phyloP scores from a whole-genome alignment of 148 eudicot genomes.

The Simmondsia chinensis region DNA sequence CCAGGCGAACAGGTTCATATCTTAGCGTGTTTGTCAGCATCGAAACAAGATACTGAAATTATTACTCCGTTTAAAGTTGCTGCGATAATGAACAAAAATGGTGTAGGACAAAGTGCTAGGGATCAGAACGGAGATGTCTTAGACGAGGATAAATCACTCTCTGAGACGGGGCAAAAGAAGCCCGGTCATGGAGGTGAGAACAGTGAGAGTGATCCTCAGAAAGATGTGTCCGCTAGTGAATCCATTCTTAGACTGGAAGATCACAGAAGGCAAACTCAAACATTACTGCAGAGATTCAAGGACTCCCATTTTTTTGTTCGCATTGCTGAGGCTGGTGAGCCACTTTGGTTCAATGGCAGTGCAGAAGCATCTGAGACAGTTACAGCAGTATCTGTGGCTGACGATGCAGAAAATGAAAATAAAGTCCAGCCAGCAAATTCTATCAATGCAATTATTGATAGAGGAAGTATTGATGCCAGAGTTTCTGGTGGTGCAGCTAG shows the following conservation, averaged over 20 bases:
- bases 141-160: constrained; percentile 17
- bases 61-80: constrained; percentile 97
- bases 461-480: constrained; percentile 56
- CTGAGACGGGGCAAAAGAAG: constrained; percentile 19
- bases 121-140: constrained; percentile 40
- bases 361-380: constrained; percentile 22
- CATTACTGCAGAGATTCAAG: constrained; percentile 54
- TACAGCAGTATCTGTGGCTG: constrained; percentile 7
- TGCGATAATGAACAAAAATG: constrained; percentile 70
- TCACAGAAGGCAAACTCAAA: constrained; percentile 65
- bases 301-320: constrained; percentile 93
- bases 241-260: constrained; percentile 88
- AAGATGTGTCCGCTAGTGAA: constrained; percentile 60
- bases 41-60: constrained; percentile 69
- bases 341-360: constrained; percentile 73
- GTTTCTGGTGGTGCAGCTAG: constrained; percentile 91
- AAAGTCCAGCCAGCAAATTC: constrained; percentile 17
- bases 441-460: constrained; percentile 52
- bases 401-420: constrained; percentile 19
- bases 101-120: constrained; percentile 32
- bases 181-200: constrained; percentile 25
- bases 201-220: constrained; percentile 21
- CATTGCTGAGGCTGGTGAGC: constrained; percentile 72
- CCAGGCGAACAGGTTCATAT: constrained; percentile 90
- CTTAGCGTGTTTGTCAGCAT: constrained; percentile 73